These are phyloP conservation scores for Oryza rufipogon DNA, from an alignment of 176 grass and related monocot species.

Conservation along the genomic window DNA sequence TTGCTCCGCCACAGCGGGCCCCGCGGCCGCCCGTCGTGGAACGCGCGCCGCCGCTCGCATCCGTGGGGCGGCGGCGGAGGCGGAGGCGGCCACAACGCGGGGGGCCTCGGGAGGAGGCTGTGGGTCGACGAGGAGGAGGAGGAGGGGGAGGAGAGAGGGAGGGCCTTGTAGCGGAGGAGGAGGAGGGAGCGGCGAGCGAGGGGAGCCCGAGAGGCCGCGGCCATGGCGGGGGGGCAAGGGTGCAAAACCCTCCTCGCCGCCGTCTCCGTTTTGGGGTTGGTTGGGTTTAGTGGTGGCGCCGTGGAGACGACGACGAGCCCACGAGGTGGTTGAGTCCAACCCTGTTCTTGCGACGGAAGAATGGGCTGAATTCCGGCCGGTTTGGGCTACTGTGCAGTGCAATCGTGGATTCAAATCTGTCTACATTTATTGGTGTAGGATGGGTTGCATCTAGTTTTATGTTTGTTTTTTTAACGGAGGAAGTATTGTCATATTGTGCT, in stretches of 20 bases:
- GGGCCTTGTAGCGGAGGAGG: constrained; percentile 10
- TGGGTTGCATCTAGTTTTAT: too few species aligned
- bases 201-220: constrained; percentile 35
- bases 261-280: background rate
- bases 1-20: constrained; percentile 95
- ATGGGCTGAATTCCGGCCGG: background rate
- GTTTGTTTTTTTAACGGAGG: too few species aligned
- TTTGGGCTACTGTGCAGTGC: background rate
- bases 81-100: background rate
- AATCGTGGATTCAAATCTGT: background rate
- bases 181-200: constrained; percentile 32
- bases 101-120: background rate
- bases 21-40: constrained; percentile 85
- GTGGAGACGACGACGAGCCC: background rate
- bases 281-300: constrained; percentile 21
- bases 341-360: background rate
- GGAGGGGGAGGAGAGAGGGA: background rate
- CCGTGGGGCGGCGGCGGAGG: background rate
- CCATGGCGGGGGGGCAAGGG: constrained; percentile 34
- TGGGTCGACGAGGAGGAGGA: background rate
- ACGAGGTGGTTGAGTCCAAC: background rate
- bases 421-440: too few species aligned
- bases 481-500: too few species aligned
- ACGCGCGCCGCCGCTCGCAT: constrained; percentile 41
- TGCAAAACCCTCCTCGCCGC: constrained; percentile 38